Base-by-base conservation (phyloP, 1,284 basidiomycete species). In the Agroathelia rolfsii region DNA sequence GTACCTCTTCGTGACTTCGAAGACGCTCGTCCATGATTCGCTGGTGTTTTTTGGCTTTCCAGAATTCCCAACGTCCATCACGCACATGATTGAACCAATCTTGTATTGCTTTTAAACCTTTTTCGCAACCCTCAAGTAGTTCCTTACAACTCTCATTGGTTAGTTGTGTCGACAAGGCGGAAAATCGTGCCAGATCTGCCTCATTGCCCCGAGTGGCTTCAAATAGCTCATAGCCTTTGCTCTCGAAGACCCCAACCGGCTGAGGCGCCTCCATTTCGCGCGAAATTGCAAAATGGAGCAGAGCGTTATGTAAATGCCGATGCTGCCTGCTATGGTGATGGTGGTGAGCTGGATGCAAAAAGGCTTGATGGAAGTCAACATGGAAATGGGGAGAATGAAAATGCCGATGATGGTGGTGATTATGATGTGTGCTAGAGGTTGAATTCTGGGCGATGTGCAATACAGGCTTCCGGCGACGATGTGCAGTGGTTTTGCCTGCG, bases 231-330 rank as follows among this genome's bases (percentile, higher is more conserved):
- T 88, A 89, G 21, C 75, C 59, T 46, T 83, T 76, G 8, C 72
- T 75, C 54, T 90, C 86, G 44, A 88, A 88, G 6, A 86, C 73
- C 0, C 85, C 87, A 0, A 90, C 87, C 0, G 73, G 74, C 21
- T 70, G 62, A 49, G 85, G 73, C 16, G 36, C 41, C 41, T 45
- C 58, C 17, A 43, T 36, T 5, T 36, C 15, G 30, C 47, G 59
- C 27, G 47, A 43, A 19, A 56, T 39, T 3, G 53, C 47, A 11
- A 53, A 35, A 38, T 53, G 53, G 30, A 47, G 45, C 14, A 51
- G 39, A 4, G 58, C 43, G 32, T 46, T 35, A 28, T 54, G 46
- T 28, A 52, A 41, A 29, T 50, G 43, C n/a, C n/a, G n/a, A n/a
- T n/a, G n/a, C n/a, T n/a, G n/a, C n/a, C n/a, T n/a, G 12, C 47